phyloP scores from a whole-genome alignment of 257 asterid species.

The Solanum etuberosum region DNA sequence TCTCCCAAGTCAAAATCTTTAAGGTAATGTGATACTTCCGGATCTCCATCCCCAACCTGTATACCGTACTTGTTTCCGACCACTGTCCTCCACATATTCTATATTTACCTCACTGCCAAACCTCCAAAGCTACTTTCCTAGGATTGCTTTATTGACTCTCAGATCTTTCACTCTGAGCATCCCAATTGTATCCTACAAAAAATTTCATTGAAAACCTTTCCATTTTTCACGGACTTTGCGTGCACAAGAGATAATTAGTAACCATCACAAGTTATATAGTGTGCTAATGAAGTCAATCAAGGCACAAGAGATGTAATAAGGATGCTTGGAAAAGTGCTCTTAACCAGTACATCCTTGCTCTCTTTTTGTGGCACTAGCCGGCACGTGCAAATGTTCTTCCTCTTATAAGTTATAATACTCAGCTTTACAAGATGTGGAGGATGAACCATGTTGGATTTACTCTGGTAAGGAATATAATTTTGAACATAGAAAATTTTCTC shows the following conservation, averaged over 20 bases:
- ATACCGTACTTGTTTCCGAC: not conserved
- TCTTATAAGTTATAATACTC: not conserved
- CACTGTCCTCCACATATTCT: not conserved
- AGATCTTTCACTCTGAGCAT: not conserved
- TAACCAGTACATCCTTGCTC: too few species aligned
- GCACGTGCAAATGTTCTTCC: not conserved
- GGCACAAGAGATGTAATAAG: too few species aligned
- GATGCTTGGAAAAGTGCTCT: too few species aligned
- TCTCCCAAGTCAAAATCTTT: not conserved
- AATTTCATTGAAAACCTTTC: not conserved
- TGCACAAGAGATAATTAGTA: not conserved
- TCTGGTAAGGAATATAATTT: not conserved
- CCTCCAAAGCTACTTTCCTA: not conserved
- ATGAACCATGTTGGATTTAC: not conserved
- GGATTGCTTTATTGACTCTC: not conserved
- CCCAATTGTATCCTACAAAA: not conserved
- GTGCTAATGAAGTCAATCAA: not conserved
- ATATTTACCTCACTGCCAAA: not conserved
- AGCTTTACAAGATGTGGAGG: not conserved
- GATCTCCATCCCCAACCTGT: not conserved
- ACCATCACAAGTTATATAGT: not conserved
- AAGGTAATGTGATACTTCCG: not conserved
- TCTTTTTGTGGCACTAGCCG: not conserved
- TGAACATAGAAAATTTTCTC: not conserved
- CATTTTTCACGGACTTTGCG: not conserved